phyloP scores from a whole-genome alignment of 1,284 basidiomycete species.

The Tilletia indica region DNA sequence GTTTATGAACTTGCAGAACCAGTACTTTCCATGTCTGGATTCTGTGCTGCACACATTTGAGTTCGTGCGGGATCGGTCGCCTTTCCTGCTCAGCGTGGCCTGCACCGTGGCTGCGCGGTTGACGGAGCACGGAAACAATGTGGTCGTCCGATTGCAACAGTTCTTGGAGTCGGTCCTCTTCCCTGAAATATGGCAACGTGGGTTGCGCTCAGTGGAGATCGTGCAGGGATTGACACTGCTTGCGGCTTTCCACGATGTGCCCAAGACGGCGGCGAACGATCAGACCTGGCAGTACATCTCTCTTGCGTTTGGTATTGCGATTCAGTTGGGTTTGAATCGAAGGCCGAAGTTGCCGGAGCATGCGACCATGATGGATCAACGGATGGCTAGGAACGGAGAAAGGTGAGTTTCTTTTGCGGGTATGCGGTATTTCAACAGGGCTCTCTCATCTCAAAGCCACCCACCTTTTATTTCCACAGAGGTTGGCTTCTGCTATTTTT shows the following conservation, averaged over 20 bases:
- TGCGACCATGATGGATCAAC: background rate
- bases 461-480: background rate
- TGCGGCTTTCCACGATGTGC: constrained; percentile 3
- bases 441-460: background rate
- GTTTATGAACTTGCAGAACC: constrained; percentile 13
- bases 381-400: constrained; percentile 10
- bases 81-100: constrained; percentile 1
- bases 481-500: constrained; percentile 2
- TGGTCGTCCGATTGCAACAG: background rate
- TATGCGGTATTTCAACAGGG: background rate
- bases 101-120: constrained; percentile 6
- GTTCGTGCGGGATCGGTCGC: constrained; percentile 10
- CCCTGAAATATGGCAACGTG: background rate
- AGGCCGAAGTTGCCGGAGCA: background rate
- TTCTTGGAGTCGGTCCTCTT: background rate
- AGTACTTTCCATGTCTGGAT: background rate
- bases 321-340: constrained; percentile 6
- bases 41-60: constrained; percentile 7
- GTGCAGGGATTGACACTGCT: constrained; percentile 14
- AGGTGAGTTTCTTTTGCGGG: background rate
- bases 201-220: constrained; percentile 8
- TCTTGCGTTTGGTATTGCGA: background rate
- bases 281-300: constrained; percentile 12
- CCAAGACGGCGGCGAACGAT: constrained; percentile 4
- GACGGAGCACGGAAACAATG: background rate